Conservation (phyloP, 2,329 filamentous ascomycete species). For the Fusarium sp. region DNA sequence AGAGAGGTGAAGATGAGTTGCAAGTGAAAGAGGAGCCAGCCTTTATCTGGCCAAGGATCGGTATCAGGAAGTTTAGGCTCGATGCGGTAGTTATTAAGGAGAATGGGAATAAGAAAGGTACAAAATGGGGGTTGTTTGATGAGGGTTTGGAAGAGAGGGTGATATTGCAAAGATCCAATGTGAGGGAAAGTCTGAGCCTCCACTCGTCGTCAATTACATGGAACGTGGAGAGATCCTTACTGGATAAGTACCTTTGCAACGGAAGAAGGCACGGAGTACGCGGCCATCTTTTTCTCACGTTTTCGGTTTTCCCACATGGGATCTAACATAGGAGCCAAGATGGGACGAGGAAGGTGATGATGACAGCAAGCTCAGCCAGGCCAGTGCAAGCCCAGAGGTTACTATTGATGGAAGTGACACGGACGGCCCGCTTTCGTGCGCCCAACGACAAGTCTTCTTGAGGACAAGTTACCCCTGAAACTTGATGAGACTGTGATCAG, state of each 20-base stretch:
- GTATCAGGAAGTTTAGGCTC: conserved; percentile 7
- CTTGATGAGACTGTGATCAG: conserved; percentile 6
- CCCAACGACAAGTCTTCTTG: conserved; percentile 11
- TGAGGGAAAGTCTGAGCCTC: conserved; percentile 1
- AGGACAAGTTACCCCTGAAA: conserved; percentile 25
- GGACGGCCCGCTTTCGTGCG: neutral
- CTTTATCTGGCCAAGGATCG: conserved; percentile 21
- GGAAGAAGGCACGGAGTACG: conserved; percentile 29
- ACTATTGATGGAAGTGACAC: conserved; percentile 24
- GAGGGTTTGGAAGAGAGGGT: neutral
- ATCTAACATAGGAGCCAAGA: neutral
- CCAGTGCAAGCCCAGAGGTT: conserved; percentile 4
- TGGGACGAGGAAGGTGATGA: conserved; percentile 8
- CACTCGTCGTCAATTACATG: conserved; percentile 26
- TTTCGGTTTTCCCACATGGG: neutral
- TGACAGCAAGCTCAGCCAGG: neutral
- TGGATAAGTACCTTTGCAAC: neutral
- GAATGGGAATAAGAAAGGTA: neutral
- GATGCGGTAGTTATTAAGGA: neutral
- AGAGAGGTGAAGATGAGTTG: conserved; percentile 1
- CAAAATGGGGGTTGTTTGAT: neutral
- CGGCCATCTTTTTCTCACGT: neutral
- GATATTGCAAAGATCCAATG: neutral
- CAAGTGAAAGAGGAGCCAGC: neutral
- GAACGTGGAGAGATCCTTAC: conserved; percentile 31